phyloP scores from a whole-genome alignment of 805 yeast species.

The Grigorovia jiainica region DNA sequence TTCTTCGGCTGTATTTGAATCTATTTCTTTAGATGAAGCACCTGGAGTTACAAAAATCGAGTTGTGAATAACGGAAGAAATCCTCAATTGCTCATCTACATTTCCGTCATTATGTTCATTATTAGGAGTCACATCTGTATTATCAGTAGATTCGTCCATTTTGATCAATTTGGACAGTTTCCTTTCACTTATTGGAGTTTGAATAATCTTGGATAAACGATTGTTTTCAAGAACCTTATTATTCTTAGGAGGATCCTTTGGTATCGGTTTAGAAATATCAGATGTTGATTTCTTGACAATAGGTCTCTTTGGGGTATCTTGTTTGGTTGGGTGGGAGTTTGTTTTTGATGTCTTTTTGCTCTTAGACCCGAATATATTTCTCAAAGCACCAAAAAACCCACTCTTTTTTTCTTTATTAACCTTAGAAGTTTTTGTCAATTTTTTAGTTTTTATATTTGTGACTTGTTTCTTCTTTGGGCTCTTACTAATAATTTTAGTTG shows the following conservation, averaged over 20 bases:
- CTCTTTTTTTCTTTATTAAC: slow-evolving; percentile 11
- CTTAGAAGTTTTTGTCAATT: neutral
- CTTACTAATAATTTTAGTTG: neutral
- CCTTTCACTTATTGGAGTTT: neutral
- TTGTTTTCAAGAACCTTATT: neutral
- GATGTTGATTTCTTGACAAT: neutral
- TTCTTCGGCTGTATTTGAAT: too few relatives aligned
- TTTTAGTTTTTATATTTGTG: slow-evolving; percentile 1
- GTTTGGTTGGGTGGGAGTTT: slow-evolving; percentile 1
- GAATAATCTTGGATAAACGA: slow-evolving; percentile 1
- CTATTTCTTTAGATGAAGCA: too few relatives aligned
- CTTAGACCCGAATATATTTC: slow-evolving; percentile 12
- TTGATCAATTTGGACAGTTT: neutral
- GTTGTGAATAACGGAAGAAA: too few relatives aligned
- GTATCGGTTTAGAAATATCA: neutral
- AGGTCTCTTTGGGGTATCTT: neutral
- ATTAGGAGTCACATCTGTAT: neutral
- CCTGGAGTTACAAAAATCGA: too few relatives aligned
- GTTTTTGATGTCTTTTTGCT: slow-evolving; percentile 4
- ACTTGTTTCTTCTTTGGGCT: neutral
- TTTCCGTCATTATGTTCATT: too few relatives aligned
- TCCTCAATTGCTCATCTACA: too few relatives aligned
- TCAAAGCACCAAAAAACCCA: slow-evolving; percentile 11
- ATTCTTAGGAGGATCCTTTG: neutral
- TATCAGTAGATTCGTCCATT: neutral